A percentile compares a stretch with the other conserved stretches of the same genome.
Evolutionary conservation across 257 asterid genomes (phyloP).

Genomic region (Thymus quinquecostatus): DNA sequence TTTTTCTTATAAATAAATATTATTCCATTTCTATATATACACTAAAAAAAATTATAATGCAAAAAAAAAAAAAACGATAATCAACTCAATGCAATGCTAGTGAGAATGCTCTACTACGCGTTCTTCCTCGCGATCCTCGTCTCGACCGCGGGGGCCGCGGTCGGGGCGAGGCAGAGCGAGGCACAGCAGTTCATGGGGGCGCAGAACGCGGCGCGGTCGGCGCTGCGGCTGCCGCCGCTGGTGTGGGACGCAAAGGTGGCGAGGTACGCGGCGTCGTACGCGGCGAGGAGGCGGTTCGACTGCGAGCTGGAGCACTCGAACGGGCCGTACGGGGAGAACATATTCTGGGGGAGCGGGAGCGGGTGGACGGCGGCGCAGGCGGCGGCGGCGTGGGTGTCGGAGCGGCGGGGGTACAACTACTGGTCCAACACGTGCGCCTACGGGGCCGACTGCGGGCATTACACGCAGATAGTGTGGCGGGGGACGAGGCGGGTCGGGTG

Average conservation of each 20-base stretch:
- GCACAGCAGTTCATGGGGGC: constrained; percentile 35
- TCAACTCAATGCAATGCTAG: not conserved
- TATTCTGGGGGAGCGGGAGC: constrained; percentile 59
- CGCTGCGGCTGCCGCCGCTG: constrained; percentile 40
- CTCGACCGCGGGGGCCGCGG: not conserved
- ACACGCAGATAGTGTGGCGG: constrained; percentile 70
- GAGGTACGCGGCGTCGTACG: constrained; percentile 44
- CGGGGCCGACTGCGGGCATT: constrained; percentile 62
- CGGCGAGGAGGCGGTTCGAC: constrained; percentile 39
- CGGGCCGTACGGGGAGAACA: constrained; percentile 66
- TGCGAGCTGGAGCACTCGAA: constrained; percentile 54
- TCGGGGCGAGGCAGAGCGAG: constrained; percentile 10
- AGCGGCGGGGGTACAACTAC: constrained; percentile 50
- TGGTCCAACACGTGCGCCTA: constrained; percentile 49
- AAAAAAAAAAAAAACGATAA: not conserved
- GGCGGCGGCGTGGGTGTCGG: constrained; percentile 53
- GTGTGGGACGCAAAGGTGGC: constrained; percentile 47
- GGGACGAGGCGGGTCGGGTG: constrained; percentile 51
- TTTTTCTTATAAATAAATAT: constrained; percentile 37
- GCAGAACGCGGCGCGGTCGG: constrained; percentile 50
- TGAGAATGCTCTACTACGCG: constrained; percentile 21
- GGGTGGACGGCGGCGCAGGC: constrained; percentile 52
- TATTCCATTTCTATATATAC: not conserved
- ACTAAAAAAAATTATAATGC: not conserved
- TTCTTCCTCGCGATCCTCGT: constrained; percentile 24